A percentile compares a stretch with the other conserved stretches of the same genome.
These are phyloP conservation scores for Penicillium sp. DNA, from an alignment of 2,329 filamentous ascomycete genomes.

Conservation along the genomic window DNA sequence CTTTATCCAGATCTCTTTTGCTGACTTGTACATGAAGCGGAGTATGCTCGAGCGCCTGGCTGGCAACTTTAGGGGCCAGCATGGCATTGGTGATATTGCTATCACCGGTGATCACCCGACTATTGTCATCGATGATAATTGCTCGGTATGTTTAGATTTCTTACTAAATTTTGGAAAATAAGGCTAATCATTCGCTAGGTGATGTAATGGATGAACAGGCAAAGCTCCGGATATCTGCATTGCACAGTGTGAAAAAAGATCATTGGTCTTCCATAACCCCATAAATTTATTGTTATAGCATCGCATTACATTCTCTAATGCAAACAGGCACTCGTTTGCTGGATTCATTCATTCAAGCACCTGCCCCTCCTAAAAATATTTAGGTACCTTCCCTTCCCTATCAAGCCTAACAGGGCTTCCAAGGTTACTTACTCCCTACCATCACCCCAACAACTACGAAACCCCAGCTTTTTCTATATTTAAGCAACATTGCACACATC, in stretches of 20 bases:
- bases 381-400: neutral
- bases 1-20: neutral
- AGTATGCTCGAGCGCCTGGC: slow-evolving; percentile 49
- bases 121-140: slow-evolving; percentile 46
- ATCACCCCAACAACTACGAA: neutral
- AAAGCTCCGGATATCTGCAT: neutral
- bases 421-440: neutral
- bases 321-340: neutral
- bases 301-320: neutral
- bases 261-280: neutral
- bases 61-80: slow-evolving; percentile 40
- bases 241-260: neutral
- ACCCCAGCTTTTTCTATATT: neutral
- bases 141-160: slow-evolving; percentile 34
- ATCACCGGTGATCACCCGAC: slow-evolving; percentile 31
- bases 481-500: neutral
- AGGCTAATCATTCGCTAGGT: slow-evolving; percentile 24
- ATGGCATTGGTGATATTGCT: slow-evolving; percentile 25
- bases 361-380: neutral
- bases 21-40: slow-evolving; percentile 34
- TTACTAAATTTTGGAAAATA: neutral
- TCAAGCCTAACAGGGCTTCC: neutral
- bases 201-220: slow-evolving; percentile 25
- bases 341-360: neutral
- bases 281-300: neutral